These are phyloP conservation scores for Benincasa hispida DNA, from an alignment of 306 rosid species.

Conservation along the genomic window DNA sequence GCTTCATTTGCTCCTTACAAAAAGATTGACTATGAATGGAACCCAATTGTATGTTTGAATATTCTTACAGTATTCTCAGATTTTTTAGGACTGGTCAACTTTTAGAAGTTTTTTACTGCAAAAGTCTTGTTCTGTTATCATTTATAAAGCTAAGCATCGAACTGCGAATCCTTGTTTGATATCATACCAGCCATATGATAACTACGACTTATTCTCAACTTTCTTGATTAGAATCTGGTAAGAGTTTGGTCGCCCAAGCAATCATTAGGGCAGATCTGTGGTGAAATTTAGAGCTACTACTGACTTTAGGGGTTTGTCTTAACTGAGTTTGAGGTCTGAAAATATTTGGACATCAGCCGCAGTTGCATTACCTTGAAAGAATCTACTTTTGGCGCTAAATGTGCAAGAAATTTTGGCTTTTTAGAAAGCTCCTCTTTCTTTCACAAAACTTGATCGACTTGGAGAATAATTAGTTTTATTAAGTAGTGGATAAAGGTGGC, in stretches of 20 bases:
- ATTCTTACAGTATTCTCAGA: neutral
- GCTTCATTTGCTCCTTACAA: slow-evolving; percentile 59
- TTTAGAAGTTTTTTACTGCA: neutral
- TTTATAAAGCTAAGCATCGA: slow-evolving; percentile 1
- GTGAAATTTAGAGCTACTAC: neutral
- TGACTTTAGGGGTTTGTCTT: neutral
- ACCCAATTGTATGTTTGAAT: slow-evolving; percentile 49
- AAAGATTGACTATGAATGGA: slow-evolving; percentile 59
- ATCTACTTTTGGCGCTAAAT: neutral
- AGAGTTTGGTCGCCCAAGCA: neutral
- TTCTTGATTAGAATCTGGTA: neutral
- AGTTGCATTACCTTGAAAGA: neutral
- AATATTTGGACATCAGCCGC: neutral
- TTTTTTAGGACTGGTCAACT: neutral
- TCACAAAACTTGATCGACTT: neutral
- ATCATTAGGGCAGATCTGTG: neutral
- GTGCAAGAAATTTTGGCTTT: neutral
- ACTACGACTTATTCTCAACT: neutral
- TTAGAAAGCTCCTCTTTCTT: neutral
- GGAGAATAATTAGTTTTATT: neutral
- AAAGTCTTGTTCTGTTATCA: slow-evolving; percentile 11
- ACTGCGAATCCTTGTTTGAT: neutral
- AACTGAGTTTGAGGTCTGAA: neutral
- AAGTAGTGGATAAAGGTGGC: neutral
- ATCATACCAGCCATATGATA: neutral